These are phyloP conservation scores for Sarocladiaceae sp. DNA, from an alignment of 2,329 filamentous ascomycete genomes.

Conservation along the genomic window DNA sequence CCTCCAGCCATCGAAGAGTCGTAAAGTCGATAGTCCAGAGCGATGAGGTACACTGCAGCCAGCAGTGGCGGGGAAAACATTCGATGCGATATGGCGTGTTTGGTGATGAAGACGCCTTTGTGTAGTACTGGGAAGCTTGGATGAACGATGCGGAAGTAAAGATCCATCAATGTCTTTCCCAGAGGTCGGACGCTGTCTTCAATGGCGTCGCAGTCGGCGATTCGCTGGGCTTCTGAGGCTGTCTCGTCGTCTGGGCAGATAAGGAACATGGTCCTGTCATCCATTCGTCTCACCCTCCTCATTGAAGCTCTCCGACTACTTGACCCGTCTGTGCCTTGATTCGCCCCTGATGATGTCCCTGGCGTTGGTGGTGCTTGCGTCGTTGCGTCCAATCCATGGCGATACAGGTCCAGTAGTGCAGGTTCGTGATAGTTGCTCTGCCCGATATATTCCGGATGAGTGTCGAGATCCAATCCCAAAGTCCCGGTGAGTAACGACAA, in stretches of 20 bases:
- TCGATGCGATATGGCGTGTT: conserved; percentile 51
- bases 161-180: conserved; percentile 58
- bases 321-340: neutral
- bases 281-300: conserved; percentile 18
- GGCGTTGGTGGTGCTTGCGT: neutral
- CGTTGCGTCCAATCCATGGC: neutral
- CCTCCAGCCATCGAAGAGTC: conserved; percentile 40
- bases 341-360: neutral
- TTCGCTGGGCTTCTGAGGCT: conserved; percentile 34
- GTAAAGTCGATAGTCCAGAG: conserved; percentile 57
- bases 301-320: neutral
- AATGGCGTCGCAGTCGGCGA: conserved; percentile 40
- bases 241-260: conserved; percentile 30
- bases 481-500: conserved; percentile 1
- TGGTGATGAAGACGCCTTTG: conserved; percentile 58
- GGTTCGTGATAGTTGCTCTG: conserved; percentile 8
- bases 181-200: conserved; percentile 60
- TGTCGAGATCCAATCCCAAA: conserved; percentile 3
- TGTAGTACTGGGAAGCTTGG: conserved; percentile 56
- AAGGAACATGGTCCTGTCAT: conserved; percentile 30
- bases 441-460: conserved; percentile 6
- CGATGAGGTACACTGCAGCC: conserved; percentile 58
- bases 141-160: conserved; percentile 63
- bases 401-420: conserved; percentile 5
- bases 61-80: conserved; percentile 57